Conservation (phyloP, 148 eudicot genomes). For the Fagopyrum homotropicum region DNA sequence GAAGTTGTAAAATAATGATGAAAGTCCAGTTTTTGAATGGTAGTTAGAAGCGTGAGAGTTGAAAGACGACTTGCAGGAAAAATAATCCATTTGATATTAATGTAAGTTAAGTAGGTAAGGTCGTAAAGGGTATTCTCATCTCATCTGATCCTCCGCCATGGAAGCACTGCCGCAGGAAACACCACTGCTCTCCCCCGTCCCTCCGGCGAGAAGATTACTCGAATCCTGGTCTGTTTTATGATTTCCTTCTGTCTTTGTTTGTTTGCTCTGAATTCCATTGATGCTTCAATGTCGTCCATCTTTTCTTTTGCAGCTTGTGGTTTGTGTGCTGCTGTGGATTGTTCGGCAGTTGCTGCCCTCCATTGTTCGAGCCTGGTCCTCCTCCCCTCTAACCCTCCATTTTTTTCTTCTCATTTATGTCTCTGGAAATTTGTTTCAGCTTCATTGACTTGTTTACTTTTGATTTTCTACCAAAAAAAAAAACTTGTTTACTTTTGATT, state of each 20-base stretch:
- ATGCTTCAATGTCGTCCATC: too few species aligned
- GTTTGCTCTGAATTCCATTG: too few species aligned
- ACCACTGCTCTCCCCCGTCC: slow-evolving; percentile 1
- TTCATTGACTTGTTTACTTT: too few species aligned
- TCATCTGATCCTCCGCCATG: slow-evolving; percentile 13
- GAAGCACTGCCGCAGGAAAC: background rate
- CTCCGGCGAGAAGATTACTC: background rate
- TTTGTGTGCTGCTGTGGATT: slow-evolving; percentile 19
- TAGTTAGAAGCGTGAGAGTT: background rate
- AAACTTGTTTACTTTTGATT: too few species aligned
- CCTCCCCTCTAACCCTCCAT: slow-evolving; percentile 12
- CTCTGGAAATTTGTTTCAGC: background rate
- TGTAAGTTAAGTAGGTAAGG: background rate
- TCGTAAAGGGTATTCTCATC: too few species aligned
- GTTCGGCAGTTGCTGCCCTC: slow-evolving; percentile 19
- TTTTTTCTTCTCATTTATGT: background rate
- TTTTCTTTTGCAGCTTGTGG: slow-evolving; percentile 21
- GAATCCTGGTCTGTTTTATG: slow-evolving; percentile 5
- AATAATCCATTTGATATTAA: background rate
- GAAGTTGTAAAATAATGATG: background rate
- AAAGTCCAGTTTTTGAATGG: background rate
- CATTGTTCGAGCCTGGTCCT: slow-evolving; percentile 24
- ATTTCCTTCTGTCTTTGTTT: too few species aligned
- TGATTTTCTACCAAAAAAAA: too few species aligned
- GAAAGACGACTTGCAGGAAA: background rate